Conservation (phyloP, 768 basidiomycete species). For the Cystofilobasidium macerans region DNA sequence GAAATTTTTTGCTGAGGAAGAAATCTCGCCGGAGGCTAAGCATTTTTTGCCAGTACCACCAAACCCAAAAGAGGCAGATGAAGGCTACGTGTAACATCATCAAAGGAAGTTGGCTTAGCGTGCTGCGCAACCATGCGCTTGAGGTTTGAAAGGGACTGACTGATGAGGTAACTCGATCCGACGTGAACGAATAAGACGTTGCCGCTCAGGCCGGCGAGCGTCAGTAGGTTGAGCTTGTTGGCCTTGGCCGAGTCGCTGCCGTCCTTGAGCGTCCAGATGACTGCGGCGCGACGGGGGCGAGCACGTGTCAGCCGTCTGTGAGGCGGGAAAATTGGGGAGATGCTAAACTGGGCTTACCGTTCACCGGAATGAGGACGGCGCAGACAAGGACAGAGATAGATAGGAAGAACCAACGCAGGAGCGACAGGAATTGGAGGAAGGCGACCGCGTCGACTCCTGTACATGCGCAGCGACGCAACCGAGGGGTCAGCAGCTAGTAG, state of each 20-base stretch:
- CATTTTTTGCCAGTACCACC: conserved; percentile 57
- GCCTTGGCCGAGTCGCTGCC: conserved; percentile 43
- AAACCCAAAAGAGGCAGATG: conserved; percentile 59
- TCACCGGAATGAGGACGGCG: conserved; percentile 70
- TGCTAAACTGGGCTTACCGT: conserved; percentile 39
- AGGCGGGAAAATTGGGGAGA: background rate
- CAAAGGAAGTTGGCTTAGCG: conserved; percentile 20
- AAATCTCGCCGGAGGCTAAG: conserved; percentile 66
- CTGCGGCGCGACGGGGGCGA: background rate
- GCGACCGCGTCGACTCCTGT: conserved; percentile 86
- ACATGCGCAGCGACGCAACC: background rate
- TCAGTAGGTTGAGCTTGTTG: conserved; percentile 47
- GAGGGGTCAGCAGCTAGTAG: background rate
- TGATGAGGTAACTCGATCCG: conserved; percentile 69
- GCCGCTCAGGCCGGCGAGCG: conserved; percentile 61
- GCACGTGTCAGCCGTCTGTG: background rate
- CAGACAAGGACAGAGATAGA: conserved; percentile 41
- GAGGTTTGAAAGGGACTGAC: conserved; percentile 34
- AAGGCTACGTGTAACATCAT: conserved; percentile 33
- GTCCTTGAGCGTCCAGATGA: conserved; percentile 61
- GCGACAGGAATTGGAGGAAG: conserved; percentile 80
- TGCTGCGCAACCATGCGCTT: conserved; percentile 6
- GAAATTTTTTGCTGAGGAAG: conserved; percentile 58
- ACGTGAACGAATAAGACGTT: conserved; percentile 72
- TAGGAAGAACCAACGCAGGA: conserved; percentile 49